Percentiles rank a stretch among this genome's conserved stretches.
Evolutionary conservation across 148 eudicot genomes (phyloP).

Genomic region (Spergularia marina): DNA sequence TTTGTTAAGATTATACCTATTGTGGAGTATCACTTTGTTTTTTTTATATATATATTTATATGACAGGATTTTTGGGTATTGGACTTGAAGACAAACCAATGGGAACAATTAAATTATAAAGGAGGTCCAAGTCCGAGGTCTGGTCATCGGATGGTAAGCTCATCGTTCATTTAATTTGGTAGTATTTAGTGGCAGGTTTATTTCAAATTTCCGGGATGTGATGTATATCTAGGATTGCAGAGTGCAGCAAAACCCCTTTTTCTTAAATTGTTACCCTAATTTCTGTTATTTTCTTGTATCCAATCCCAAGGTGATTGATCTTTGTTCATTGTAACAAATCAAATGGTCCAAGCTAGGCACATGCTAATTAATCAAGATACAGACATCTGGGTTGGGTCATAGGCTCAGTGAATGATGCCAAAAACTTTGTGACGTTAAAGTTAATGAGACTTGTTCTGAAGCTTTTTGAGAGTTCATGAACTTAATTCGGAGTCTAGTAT

Average conservation of each 20-base stretch:
- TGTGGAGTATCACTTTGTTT: neutral
- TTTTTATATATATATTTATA: neutral
- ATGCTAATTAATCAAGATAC: no score
- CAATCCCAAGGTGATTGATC: no score
- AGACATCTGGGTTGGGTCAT: no score
- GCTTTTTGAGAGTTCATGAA: no score
- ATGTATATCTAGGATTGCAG: neutral
- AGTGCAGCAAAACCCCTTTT: neutral
- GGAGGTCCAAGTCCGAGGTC: constrained; percentile 97
- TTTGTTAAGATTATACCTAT: neutral
- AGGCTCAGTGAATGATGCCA: no score
- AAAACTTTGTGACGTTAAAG: no score
- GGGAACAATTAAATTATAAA: constrained; percentile 97
- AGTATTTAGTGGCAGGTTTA: neutral
- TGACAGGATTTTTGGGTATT: constrained; percentile 88
- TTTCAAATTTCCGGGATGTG: neutral
- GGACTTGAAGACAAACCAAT: constrained; percentile 95
- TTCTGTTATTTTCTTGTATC: no score
- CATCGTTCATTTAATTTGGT: neutral
- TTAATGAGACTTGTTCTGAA: no score
- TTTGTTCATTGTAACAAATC: no score
- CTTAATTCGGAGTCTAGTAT: no score
- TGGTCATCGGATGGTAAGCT: constrained; percentile 93
- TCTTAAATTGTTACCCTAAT: neutral
- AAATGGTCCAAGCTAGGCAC: no score